Evolutionary conservation across 148 eudicot genomes (phyloP), one percentile per base, ranked within the genome.

Genomic region (Cornus suecica): DNA sequence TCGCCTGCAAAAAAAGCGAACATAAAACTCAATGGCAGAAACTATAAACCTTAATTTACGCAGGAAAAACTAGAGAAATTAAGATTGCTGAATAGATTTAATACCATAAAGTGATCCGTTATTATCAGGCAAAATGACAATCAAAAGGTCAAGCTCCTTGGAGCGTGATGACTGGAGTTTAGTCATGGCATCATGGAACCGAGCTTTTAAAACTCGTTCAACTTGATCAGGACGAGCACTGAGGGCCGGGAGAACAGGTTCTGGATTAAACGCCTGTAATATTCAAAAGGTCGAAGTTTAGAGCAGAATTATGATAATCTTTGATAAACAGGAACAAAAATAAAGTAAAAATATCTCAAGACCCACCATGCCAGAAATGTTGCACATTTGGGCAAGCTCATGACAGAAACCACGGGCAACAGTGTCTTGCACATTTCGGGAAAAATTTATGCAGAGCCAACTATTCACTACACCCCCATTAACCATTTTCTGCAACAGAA

Each of bases 31-130:
- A 69, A 29, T 28, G n/a, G 32, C 31, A 37, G 5, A 74, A 66
- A 29, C 10, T 0, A 9, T 11, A 32, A 16, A n/a, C 18, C 67
- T 10, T 58, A 6, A n/a, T 15, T 28, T 30, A 2, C 22, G 68
- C 52, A 24, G 34, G 61, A 26, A 56, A 37, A 26, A 52, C 10
- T 9, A 14, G 9, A 34, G 41, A 31, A 66, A 10, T 51, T n/a
- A 54, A n/a, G n/a, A 26, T 23, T 6, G 18, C 28, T 69, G 30
- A 69, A 16, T 5, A 20, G 52, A 31, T n/a, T 37, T 56, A 52
- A 8, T 86, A 92, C 97, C 97, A 87, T 92, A 92, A n/a, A 91
- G 88, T 66, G 97, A 86, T 45, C 97, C 97, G 77, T 92, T 92
- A 63, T 87, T 90, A 84, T 92, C 97, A 3, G 97, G 97, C 30